Evolutionary conservation across 768 basidiomycete genomes (phyloP), one percentile per base, ranked within the genome.

Genomic region (Jaapia argillacea): DNA sequence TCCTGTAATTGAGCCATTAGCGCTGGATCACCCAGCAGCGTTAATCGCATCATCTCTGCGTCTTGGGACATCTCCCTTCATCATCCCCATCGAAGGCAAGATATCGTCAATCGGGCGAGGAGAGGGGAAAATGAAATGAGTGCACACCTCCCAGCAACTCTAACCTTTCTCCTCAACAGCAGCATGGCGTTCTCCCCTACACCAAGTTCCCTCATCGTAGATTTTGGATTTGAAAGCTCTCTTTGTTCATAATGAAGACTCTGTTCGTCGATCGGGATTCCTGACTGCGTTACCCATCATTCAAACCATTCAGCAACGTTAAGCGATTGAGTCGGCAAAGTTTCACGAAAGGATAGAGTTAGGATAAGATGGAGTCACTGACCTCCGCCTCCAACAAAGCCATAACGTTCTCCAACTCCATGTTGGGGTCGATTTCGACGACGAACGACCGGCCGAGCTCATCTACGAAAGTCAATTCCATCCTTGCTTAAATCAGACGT

Each of bases 321-420:
- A n/a, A n/a, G n/a, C n/a, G 44, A 18, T n/a, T 39, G 36, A 36
- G 43, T 45, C 25, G 36, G 28, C 33, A 7, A 24, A 27, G n/a
- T 20, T 5, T 23, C 36, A 7, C 5, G 39, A n/a, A 24, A 40
- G 36, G 23, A 6, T 33, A 27, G 31, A n/a, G n/a, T n/a, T n/a
- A n/a, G n/a, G 6, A 3, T 40, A 14, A 20, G 20, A 14, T 16
- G 16, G 31, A 24, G 41, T 35, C n/a, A 58, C 81, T 59, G 58
- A 91, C 94, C 77, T 97, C 93, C 0, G 84, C 93, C 63, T 96
- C 91, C n/a, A 96, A 71, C 43, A 97, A 69, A 10, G 89, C 94
- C 75, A 85, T 84, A 27, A 97, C 81, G 59, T 93, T 85, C 68
- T 89, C 86, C 23, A 98, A 75, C 60, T 88, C 81, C 86, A 97